These are phyloP conservation scores for Epichloe amarillans DNA, from an alignment of 2,329 filamentous ascomycete genomes.

Conservation along the genomic window DNA sequence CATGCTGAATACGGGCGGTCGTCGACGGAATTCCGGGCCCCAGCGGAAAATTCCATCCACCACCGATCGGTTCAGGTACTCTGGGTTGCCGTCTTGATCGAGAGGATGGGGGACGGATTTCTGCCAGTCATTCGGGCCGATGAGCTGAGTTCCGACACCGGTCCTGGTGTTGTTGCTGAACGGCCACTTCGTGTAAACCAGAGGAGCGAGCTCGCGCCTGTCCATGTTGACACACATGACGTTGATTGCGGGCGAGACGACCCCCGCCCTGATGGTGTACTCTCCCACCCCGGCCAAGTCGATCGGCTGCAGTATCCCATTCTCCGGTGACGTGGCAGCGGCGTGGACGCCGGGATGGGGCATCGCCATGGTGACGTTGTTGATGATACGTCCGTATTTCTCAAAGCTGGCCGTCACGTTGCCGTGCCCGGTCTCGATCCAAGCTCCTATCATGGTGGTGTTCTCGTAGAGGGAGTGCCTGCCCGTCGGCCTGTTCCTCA, in stretches of 20 bases:
- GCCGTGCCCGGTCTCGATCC: constrained; percentile 45
- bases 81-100: constrained; percentile 10
- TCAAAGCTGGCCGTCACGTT: constrained; percentile 39
- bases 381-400: constrained; percentile 44
- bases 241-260: constrained; percentile 58
- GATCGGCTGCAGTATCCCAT: constrained; percentile 56
- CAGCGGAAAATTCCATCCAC: constrained; percentile 62
- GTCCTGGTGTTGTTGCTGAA: constrained; percentile 21
- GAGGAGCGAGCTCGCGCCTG: constrained; percentile 41
- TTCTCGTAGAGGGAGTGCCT: constrained; percentile 57
- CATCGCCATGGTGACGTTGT: constrained; percentile 67
- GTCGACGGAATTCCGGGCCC: constrained; percentile 36
- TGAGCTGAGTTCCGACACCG: constrained; percentile 20
- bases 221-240: constrained; percentile 59
- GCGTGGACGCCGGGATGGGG: constrained; percentile 56
- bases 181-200: constrained; percentile 53
- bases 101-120: constrained; percentile 21
- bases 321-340: constrained; percentile 47
- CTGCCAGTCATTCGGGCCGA: constrained; percentile 20
- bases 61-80: constrained; percentile 40
- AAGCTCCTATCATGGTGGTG: constrained; percentile 54
- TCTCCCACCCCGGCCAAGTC: constrained; percentile 52
- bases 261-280: constrained; percentile 54
- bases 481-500: constrained; percentile 40
- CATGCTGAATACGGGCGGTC: constrained; percentile 38